Percentiles rank a stretch among this genome's conserved stretches.
phyloP scores from a whole-genome alignment of 441 rosid species.

The Biscutella laevigata region DNA sequence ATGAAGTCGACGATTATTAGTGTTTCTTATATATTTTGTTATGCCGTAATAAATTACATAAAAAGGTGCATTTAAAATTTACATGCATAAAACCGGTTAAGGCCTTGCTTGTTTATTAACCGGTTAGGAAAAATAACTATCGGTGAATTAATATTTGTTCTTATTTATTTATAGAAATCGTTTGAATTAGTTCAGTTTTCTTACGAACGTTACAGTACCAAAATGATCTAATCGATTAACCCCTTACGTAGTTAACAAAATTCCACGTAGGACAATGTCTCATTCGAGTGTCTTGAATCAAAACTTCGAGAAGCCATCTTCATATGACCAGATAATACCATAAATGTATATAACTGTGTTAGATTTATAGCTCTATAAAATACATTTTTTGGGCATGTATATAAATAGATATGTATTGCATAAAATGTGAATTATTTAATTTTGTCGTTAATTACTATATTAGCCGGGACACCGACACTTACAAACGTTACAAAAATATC shows the following conservation, averaged over 20 bases:
- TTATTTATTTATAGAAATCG: too few species aligned
- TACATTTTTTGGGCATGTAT: background rate
- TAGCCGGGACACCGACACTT: constrained; percentile 22
- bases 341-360: background rate
- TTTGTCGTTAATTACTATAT: constrained; percentile 11
- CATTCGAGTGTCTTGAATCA: background rate
- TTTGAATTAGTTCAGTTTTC: too few species aligned
- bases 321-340: constrained; percentile 3
- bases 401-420: background rate
- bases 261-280: background rate
- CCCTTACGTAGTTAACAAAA: background rate
- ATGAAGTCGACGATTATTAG: background rate
- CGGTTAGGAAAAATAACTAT: too few species aligned
- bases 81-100: too few species aligned
- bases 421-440: background rate
- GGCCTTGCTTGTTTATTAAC: too few species aligned
- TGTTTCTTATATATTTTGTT: background rate
- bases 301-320: background rate
- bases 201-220: background rate
- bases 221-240: background rate
- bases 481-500: constrained; percentile 11
- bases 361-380: background rate
- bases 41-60: too few species aligned
- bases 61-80: too few species aligned
- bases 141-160: too few species aligned